Base-by-base conservation (phyloP, 176 grass and related monocot species). In the Pontederia paniculata region DNA sequence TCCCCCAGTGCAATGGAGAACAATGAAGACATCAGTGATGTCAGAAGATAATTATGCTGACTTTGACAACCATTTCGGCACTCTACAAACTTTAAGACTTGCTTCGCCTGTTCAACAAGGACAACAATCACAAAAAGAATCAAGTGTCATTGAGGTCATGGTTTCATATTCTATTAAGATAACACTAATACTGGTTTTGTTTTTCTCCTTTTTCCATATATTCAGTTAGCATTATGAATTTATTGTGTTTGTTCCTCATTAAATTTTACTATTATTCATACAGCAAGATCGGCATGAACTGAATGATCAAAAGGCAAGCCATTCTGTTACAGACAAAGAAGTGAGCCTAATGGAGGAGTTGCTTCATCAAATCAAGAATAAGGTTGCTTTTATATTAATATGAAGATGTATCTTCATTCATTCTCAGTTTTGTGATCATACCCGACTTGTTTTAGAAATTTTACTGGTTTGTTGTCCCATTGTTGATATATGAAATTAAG, bases 331-430 rank as follows among this genome's bases (percentile, higher is more conserved):
- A 59, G 60, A 54, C 62, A 93, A 82, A 50, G 79, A 78, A 70
- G 51, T 70, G 20, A 78, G 88, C 17, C 80, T 91, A 84, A 82
- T 83, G 70, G 94, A 70, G 57, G 94, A 80, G 14, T 77, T 98
- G 54, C 94, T 98, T 75, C 78, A 81, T 70, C 80, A 98, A 82
- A 98, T 98, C 56, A 83, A 77, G 76, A 98, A 83, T 71, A 98
- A 98, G 94, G 94, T 98, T 53, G 50, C 8, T 53, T 13, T 54
- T 9, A 42, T 37, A 37, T 37, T 45, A 44, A 10, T 45, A 60
- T 45, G 14, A 18, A 44, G 14, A 37, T 37, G 28, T 37, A 2
- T 37, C 7, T 57, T 12, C 19, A 3, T 1, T 58, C 3, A 15
- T 8, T 58, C 9, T 14, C 9, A 15, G 9, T 54, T 9, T 69